Evolutionary conservation across 306 rosid species (phyloP).

Genomic region (Sesbania bispinosa): DNA sequence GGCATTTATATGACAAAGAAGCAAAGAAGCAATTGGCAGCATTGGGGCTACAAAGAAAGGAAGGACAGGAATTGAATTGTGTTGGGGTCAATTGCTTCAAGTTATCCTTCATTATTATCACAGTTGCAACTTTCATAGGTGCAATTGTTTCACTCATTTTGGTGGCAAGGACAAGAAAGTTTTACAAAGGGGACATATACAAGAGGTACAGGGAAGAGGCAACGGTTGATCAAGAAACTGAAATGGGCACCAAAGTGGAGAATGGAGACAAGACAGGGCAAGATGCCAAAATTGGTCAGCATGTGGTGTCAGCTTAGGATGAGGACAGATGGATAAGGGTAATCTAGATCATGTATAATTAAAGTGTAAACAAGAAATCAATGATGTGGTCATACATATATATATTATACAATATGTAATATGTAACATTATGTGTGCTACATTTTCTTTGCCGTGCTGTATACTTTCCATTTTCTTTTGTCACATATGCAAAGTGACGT

Average conservation of each 20-base stretch:
- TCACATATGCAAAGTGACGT: conserved; percentile 4
- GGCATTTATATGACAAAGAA: conserved; percentile 48
- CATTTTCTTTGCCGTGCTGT: conserved; percentile 19
- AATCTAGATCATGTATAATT: neutral
- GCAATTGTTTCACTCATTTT: conserved; percentile 36
- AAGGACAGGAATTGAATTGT: conserved; percentile 39
- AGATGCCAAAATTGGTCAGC: conserved; percentile 1
- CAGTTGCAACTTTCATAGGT: conserved; percentile 41
- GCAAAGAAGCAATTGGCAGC: conserved; percentile 35
- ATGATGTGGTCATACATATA: neutral
- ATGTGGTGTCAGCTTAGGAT: neutral
- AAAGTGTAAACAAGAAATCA: neutral
- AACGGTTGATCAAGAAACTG: neutral
- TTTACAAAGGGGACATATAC: conserved; percentile 45
- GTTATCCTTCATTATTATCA: conserved; percentile 39
- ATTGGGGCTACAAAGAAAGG: conserved; percentile 1
- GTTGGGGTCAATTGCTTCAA: conserved; percentile 36
- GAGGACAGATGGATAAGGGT: neutral
- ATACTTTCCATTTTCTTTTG: conserved; percentile 1
- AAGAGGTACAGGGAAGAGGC: conserved; percentile 28
- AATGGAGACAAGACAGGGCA: neutral
- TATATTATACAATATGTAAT: neutral
- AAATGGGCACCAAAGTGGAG: conserved; percentile 3
- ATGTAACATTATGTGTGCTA: conserved; percentile 6
- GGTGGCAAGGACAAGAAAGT: conserved; percentile 53